Percentiles rank a stretch among this genome's conserved stretches.
These are phyloP conservation scores for Euphorbia peplus DNA, from an alignment of 345 rosid species.

Conservation along the genomic window DNA sequence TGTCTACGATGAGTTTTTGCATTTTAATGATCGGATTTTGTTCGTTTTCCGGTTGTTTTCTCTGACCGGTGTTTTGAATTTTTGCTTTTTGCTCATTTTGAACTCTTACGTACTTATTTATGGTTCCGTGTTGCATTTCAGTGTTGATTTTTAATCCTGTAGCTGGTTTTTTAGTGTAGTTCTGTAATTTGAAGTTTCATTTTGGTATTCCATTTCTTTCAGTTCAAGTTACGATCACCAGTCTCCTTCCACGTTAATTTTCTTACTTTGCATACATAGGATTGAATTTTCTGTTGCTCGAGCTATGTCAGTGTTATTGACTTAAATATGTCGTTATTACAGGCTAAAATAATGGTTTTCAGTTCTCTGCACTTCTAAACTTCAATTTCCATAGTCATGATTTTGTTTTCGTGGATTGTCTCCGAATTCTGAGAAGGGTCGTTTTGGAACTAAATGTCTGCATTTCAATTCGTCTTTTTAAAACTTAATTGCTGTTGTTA, in stretches of 20 bases:
- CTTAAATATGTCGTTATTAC: not conserved
- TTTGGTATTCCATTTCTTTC: not conserved
- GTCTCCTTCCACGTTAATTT: not conserved
- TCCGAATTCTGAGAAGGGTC: not conserved
- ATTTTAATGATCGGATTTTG: slow-evolving; percentile 11
- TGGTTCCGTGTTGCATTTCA: slow-evolving; percentile 4
- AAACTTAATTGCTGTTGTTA: not conserved
- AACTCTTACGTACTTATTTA: slow-evolving; percentile 13
- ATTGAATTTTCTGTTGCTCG: not conserved
- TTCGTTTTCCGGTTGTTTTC: slow-evolving; percentile 2
- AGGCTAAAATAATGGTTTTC: not conserved
- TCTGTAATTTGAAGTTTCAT: not conserved
- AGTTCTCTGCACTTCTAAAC: not conserved
- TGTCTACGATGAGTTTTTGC: slow-evolving; percentile 13
- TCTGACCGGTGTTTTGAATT: not conserved
- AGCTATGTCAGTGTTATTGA: not conserved
- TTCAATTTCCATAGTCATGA: not conserved
- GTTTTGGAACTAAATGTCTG: not conserved
- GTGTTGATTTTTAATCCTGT: slow-evolving; percentile 4
- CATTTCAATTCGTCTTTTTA: slow-evolving; percentile 1
- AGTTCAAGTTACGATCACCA: not conserved
- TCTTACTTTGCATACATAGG: not conserved
- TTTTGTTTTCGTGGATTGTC: not conserved
- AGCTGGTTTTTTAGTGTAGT: not conserved
- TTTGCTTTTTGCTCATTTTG: slow-evolving; percentile 19